These are phyloP conservation scores for Ophiostoma novo-ulmi DNA, from an alignment of 2,329 filamentous ascomycete species.

Conservation along the genomic window DNA sequence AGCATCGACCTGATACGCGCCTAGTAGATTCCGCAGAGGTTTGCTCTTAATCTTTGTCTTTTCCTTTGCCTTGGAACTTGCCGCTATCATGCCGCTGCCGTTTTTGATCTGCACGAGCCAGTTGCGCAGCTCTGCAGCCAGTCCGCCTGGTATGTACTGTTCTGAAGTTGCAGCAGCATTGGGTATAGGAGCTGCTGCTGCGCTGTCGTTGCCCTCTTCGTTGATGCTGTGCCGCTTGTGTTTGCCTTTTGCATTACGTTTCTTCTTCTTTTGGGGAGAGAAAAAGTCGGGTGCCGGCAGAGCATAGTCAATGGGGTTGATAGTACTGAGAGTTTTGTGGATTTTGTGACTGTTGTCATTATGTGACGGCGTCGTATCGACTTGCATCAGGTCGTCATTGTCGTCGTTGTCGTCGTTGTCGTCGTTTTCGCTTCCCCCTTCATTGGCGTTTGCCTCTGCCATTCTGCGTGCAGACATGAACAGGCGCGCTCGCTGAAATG, in stretches of 20 bases:
- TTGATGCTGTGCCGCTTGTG: neutral
- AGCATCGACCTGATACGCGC: neutral
- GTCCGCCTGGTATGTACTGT: constrained; percentile 38
- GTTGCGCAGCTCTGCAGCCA: constrained; percentile 41
- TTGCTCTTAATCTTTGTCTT: neutral
- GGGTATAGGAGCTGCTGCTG: neutral
- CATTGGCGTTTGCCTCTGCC: too few relatives aligned
- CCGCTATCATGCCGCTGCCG: constrained; percentile 26
- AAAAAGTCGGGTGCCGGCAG: constrained; percentile 26
- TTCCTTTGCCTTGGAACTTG: neutral
- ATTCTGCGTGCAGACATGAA: constrained; percentile 15
- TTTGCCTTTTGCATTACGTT: neutral
- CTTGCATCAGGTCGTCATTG: neutral
- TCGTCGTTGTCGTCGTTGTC: neutral
- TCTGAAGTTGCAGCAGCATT: neutral
- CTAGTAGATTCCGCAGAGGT: neutral
- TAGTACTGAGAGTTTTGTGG: neutral
- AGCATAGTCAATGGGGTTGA: neutral
- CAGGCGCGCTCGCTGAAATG: constrained; percentile 15
- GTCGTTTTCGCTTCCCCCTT: neutral
- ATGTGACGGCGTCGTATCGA: neutral
- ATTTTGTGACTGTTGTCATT: neutral
- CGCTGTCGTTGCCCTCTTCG: neutral
- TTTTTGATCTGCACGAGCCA: constrained; percentile 44
- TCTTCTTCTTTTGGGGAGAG: constrained; percentile 28